Percentiles rank a stretch among this genome's conserved stretches.
These are phyloP conservation scores for Micromonas pusilla DNA, from an alignment of 139 green algal genomes.

Conservation along the genomic window DNA sequence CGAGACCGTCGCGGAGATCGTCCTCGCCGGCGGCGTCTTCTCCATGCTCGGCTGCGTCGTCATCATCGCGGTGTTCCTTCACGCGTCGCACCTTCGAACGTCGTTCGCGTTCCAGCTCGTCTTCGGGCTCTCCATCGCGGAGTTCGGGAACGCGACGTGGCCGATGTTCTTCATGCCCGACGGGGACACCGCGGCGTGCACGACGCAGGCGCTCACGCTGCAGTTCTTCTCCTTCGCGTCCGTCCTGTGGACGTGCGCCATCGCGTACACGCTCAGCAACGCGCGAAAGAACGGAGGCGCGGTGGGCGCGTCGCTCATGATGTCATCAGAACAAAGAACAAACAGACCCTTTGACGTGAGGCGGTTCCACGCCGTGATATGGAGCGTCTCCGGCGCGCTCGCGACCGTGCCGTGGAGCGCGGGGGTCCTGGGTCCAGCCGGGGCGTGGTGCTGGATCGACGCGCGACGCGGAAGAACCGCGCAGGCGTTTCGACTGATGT, in stretches of 20 bases:
- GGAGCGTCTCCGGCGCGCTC: not conserved
- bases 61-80: not conserved
- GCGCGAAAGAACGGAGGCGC: not conserved
- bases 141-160: not conserved
- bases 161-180: not conserved
- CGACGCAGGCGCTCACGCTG: not conserved
- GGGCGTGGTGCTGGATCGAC: not conserved
- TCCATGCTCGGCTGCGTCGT: not conserved
- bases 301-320: too few species aligned
- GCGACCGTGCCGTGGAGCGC: not conserved
- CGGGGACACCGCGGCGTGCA: not conserved
- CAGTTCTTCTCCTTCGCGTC: not conserved
- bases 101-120: not conserved
- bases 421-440: not conserved
- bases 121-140: not conserved
- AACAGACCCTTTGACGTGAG: not conserved
- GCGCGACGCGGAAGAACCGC: too few species aligned
- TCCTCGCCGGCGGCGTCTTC: not conserved
- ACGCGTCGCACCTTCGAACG: not conserved
- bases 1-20: not conserved
- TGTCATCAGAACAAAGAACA: too few species aligned
- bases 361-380: not conserved
- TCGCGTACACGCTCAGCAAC: not conserved
- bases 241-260: not conserved
- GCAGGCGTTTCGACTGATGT: not conserved